A percentile compares a stretch with the other conserved stretches of the same genome.
These are phyloP conservation scores for Inonotus obliquus DNA, from an alignment of 1,284 basidiomycete genomes.

Conservation along the genomic window DNA sequence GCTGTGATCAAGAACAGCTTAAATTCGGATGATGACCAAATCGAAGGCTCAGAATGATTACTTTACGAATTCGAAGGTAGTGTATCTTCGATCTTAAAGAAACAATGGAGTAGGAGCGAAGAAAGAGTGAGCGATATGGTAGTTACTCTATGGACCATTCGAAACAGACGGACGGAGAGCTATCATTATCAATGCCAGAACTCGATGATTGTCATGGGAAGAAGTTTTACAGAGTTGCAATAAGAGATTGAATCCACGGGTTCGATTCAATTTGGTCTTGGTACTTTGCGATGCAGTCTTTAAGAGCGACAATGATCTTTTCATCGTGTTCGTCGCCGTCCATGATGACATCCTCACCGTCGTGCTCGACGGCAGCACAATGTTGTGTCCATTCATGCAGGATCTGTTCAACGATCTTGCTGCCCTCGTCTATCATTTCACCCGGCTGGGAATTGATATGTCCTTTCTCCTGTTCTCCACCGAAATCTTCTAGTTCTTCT, in stretches of 20 bases:
- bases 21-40: constrained; percentile 9
- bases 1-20: constrained; percentile 1
- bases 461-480: constrained; percentile 38
- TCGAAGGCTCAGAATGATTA: not conserved
- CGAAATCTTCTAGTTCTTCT: constrained; percentile 94
- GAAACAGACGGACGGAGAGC: no score
- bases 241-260: constrained; percentile 67
- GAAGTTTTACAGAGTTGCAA: constrained; percentile 40
- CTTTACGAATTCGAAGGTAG: no score
- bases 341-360: constrained; percentile 58
- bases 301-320: constrained; percentile 62
- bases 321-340: constrained; percentile 42
- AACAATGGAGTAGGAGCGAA: no score
- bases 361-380: constrained; percentile 27
- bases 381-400: constrained; percentile 67
- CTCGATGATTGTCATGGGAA: not conserved
- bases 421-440: constrained; percentile 72
- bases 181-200: no score
- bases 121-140: no score
- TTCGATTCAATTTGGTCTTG: constrained; percentile 68
- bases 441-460: constrained; percentile 42
- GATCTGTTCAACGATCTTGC: constrained; percentile 77
- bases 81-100: no score
- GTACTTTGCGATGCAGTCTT: constrained; percentile 62
- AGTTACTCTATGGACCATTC: no score